These are phyloP conservation scores for Citropsis articulata DNA, from an alignment of 345 rosid genomes.

Conservation along the genomic window DNA sequence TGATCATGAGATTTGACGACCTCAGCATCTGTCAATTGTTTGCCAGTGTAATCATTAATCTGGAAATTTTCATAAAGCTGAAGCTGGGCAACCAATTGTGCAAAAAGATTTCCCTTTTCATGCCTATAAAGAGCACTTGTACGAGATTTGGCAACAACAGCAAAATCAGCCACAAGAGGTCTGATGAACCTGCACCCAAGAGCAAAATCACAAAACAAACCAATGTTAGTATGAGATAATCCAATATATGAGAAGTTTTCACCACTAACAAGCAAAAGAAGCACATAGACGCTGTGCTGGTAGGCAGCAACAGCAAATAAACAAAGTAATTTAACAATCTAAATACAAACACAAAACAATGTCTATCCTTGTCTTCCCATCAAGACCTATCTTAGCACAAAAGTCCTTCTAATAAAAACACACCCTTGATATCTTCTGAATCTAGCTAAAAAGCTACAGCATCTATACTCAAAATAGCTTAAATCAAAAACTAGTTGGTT, in stretches of 20 bases:
- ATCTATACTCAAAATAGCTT: neutral
- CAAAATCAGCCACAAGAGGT: constrained; percentile 97
- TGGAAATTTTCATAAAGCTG: constrained; percentile 97
- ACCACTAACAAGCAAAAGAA: neutral
- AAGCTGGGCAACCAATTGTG: constrained; percentile 86
- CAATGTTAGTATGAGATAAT: neutral
- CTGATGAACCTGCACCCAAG: constrained; percentile 66
- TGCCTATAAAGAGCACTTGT: constrained; percentile 80
- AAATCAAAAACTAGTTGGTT: neutral
- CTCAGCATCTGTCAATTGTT: constrained; percentile 89
- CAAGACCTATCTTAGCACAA: neutral
- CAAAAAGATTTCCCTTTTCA: constrained; percentile 87
- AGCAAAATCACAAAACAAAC: neutral
- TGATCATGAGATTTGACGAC: constrained; percentile 86
- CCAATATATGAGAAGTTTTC: neutral
- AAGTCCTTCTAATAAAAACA: neutral
- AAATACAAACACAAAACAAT: no score
- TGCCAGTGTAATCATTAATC: constrained; percentile 93
- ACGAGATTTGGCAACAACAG: constrained; percentile 91
- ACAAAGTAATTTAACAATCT: no score
- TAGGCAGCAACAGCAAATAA: neutral
- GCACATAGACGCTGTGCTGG: neutral
- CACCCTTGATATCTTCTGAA: neutral
- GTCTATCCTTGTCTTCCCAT: no score
- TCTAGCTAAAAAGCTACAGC: constrained; percentile 6